Evolutionary conservation across 169 alveolate genomes (phyloP), one percentile per base, ranked within the genome.

Genomic region (Plasmodium chabaudi): DNA sequence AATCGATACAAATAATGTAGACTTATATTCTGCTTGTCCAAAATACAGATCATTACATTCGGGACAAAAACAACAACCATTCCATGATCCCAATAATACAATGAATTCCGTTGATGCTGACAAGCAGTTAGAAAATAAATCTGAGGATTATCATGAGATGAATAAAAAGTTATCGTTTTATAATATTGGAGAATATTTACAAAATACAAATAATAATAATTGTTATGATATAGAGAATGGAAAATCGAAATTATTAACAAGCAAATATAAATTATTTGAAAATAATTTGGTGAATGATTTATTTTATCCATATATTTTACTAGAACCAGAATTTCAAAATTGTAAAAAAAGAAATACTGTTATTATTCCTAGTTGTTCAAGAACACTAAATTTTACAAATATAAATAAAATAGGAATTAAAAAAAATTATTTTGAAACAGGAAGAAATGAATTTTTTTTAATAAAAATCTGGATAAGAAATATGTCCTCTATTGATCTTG

Each of bases 301-400:
- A 5, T 86, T 86, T 55, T 86, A 57, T 63, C 87, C 91, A 34
- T 63, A 49, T 34, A 19, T 86, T 27, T 46, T 86, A 27, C 1
- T 86, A 47, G 13, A 10, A 7, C 91, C 91, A n/a, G 46, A 49
- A 5, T 69, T 86, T 4, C 47, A 57, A 34, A 69, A 86, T 21
- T 86, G 91, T 46, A 86, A 70, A 86, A 86, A 86, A 60, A 86
- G 51, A 53, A 86, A 72, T 23, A 86, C 87, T 72, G 86, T 86
- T 23, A 70, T 86, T 13, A 71, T 86, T 5, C 91, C 91, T 0
- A 86, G 47, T 12, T 86, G 91, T 25, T 86, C 91, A 6, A 86
- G 19, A 86, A 72, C 34, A 34, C 39, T 53, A 46, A 15, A 68
- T 47, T 27, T 63, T 42, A 25, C 44, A 34, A 27, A 70, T 53